These are phyloP conservation scores for Trametes villosa DNA, from an alignment of 768 basidiomycete species.

Conservation along the genomic window DNA sequence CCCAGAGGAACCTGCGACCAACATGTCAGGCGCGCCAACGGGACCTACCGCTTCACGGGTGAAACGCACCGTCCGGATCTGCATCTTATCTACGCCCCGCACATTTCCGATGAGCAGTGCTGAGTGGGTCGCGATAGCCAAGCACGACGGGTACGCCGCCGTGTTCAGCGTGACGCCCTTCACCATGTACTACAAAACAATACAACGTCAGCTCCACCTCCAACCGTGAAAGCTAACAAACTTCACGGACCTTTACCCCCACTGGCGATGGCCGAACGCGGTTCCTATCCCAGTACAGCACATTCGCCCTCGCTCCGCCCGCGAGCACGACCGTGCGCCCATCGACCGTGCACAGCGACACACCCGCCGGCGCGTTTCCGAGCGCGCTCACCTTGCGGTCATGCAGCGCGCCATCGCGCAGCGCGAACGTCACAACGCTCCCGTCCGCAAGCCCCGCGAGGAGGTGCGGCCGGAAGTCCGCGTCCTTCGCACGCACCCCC, in stretches of 20 bases:
- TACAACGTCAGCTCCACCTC: background rate
- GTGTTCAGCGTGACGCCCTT: slow-evolving; percentile 58
- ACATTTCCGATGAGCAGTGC: slow-evolving; percentile 69
- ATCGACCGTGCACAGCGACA: slow-evolving; percentile 60
- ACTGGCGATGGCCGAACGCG: slow-evolving; percentile 71
- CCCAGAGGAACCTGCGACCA: slow-evolving; percentile 75
- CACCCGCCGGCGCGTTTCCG: slow-evolving; percentile 66
- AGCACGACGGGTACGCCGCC: slow-evolving; percentile 49
- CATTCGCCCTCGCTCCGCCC: slow-evolving; percentile 66
- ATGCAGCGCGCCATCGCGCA: slow-evolving; percentile 37
- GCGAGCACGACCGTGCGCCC: slow-evolving; percentile 67
- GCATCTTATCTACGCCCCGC: slow-evolving; percentile 72
- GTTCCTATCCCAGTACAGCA: slow-evolving; percentile 70
- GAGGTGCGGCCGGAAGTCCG: slow-evolving; percentile 55
- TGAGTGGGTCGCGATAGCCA: slow-evolving; percentile 61
- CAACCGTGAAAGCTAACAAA: background rate
- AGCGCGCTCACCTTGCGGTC: slow-evolving; percentile 66
- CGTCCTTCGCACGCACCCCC: slow-evolving; percentile 38
- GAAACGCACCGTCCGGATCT: slow-evolving; percentile 71
- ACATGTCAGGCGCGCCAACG: too few relatives aligned
- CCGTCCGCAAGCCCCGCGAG: slow-evolving; percentile 81
- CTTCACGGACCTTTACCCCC: slow-evolving; percentile 64
- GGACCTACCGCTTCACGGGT: too few relatives aligned
- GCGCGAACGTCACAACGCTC: slow-evolving; percentile 59
- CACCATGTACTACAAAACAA: slow-evolving; percentile 51